Evolutionary conservation across 1,139 yeast species (phyloP).

Genomic region (Geotrichum citri-aurantii): DNA sequence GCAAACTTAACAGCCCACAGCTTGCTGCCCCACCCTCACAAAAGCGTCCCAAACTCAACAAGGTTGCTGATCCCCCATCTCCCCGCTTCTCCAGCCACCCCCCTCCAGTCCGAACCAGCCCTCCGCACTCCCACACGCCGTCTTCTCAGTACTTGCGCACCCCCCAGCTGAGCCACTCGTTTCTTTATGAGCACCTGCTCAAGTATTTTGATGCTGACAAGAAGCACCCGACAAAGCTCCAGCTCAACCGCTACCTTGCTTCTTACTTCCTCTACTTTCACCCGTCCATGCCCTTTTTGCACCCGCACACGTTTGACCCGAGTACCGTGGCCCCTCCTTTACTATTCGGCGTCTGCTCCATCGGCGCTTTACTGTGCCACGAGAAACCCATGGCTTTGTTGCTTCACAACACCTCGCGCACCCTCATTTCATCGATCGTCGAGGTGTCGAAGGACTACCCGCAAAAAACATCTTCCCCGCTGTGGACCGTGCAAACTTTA

Average conservation of each 20-base stretch:
- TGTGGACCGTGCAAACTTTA: slow-evolving; percentile 34
- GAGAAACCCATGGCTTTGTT: slow-evolving; percentile 31
- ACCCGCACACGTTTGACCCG: slow-evolving; percentile 31
- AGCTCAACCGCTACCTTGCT: slow-evolving; percentile 31
- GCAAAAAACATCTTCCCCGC: slow-evolving; percentile 21
- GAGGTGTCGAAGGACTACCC: slow-evolving; percentile 13
- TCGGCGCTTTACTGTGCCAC: slow-evolving; percentile 34
- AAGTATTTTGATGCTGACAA: slow-evolving; percentile 3
- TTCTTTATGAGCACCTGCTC: background rate
- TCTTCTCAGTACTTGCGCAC: background rate
- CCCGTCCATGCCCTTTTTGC: slow-evolving; percentile 35
- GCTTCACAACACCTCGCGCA: slow-evolving; percentile 28
- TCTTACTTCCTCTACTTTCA: slow-evolving; percentile 35
- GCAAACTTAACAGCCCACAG: no score
- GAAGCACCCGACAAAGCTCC: slow-evolving; percentile 27
- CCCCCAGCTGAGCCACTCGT: background rate
- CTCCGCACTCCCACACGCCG: slow-evolving; percentile 10
- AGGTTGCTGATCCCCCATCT: background rate
- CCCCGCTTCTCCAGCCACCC: background rate
- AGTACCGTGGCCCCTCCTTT: slow-evolving; percentile 32
- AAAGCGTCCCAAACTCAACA: background rate
- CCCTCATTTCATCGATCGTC: slow-evolving; percentile 23
- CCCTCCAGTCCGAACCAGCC: background rate
- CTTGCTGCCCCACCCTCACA: background rate
- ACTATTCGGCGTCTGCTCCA: slow-evolving; percentile 33